Conservation (phyloP, 768 basidiomycete species). For the Neoboletus magnificus region DNA sequence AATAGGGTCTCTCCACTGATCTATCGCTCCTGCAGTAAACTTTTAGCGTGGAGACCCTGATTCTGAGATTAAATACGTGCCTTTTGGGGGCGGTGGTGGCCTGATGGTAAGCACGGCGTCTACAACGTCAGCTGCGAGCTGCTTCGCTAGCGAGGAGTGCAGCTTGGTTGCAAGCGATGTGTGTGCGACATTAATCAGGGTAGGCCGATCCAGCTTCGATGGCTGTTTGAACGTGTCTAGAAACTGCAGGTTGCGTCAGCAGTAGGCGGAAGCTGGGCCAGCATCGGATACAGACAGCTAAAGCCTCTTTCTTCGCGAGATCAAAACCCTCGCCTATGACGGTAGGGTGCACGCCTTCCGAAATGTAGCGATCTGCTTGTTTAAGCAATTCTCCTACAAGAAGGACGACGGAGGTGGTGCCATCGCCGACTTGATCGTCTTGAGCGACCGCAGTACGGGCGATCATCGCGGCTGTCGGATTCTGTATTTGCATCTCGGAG, state of each 20-base stretch:
- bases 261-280: slow-evolving; percentile 7
- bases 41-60: slow-evolving; percentile 29
- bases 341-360: slow-evolving; percentile 97
- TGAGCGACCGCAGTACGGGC: slow-evolving; percentile 98
- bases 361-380: slow-evolving; percentile 96
- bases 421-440: slow-evolving; percentile 99
- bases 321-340: slow-evolving; percentile 96
- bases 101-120: slow-evolving; percentile 92
- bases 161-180: slow-evolving; percentile 97
- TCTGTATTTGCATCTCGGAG: slow-evolving; percentile 99
- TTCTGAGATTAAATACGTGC: slow-evolving; percentile 36
- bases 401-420: slow-evolving; percentile 95
- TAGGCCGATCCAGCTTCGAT: slow-evolving; percentile 79
- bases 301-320: slow-evolving; percentile 93
- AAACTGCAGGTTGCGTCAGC: slow-evolving; percentile 56
- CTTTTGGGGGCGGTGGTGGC: slow-evolving; percentile 59
- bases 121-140: slow-evolving; percentile 89
- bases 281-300: slow-evolving; percentile 56
- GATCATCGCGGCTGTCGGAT: slow-evolving; percentile 99
- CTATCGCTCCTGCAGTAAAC: slow-evolving; percentile 46
- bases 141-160: slow-evolving; percentile 72
- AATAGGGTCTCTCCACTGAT: slow-evolving; percentile 83
- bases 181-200: slow-evolving; percentile 88
- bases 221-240: slow-evolving; percentile 85
- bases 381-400: slow-evolving; percentile 94